Conservation (phyloP, 441 rosid species). For the Cnidoscolus chayamansa region DNA sequence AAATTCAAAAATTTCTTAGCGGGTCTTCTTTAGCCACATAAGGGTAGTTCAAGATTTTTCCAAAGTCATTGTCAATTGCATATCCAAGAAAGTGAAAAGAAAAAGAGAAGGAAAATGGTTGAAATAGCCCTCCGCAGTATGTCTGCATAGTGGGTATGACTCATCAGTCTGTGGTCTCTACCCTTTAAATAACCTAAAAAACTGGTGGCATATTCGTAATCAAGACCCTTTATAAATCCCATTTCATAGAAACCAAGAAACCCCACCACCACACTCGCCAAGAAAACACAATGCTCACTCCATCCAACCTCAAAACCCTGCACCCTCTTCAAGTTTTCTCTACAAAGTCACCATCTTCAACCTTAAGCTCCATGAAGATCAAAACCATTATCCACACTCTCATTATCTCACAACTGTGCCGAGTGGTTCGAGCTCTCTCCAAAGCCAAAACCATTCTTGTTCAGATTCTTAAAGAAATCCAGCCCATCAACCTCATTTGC, state of each 20-base stretch:
- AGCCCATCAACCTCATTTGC: constrained; percentile 32
- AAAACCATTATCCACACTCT: constrained; percentile 56
- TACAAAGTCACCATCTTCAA: constrained; percentile 44
- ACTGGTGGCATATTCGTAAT: constrained; percentile 40
- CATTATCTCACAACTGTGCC: constrained; percentile 46
- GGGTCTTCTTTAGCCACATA: constrained; percentile 5
- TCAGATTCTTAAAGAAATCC: constrained; percentile 44
- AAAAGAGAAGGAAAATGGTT: background rate
- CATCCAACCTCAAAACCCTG: background rate
- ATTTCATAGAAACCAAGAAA: constrained; percentile 19
- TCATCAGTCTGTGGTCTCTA: too few relatives aligned
- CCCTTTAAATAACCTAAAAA: constrained; percentile 39
- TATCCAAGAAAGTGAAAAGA: background rate
- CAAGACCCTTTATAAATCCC: constrained; percentile 29
- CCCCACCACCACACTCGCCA: too few relatives aligned
- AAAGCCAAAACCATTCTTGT: constrained; percentile 51
- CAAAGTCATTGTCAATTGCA: background rate
- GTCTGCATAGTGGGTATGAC: too few relatives aligned
- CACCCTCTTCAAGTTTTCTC: constrained; percentile 40
- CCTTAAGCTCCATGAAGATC: constrained; percentile 49
- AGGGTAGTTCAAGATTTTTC: background rate
- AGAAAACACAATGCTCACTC: constrained; percentile 28
- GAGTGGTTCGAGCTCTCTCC: constrained; percentile 49
- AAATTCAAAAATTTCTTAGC: constrained; percentile 30
- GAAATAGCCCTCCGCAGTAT: background rate